A percentile compares a stretch with the other conserved stretches of the same genome.
Conservation (phyloP, 1,139 yeast species). For the Yamadazyma dendronema region DNA sequence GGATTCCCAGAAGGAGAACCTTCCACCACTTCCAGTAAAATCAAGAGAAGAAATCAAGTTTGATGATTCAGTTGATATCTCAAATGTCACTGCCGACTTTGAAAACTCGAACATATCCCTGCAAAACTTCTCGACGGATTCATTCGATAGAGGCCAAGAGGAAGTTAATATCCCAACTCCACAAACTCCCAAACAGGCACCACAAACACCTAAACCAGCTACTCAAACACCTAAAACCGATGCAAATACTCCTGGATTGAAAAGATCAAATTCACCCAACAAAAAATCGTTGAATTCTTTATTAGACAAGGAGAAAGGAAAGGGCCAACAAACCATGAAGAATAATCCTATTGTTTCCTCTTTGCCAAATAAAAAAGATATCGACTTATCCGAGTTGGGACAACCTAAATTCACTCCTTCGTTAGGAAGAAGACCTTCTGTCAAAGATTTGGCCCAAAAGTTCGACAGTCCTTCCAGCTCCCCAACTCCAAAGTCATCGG, state of each 20-base stretch:
- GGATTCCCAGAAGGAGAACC: neutral
- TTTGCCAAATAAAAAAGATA: conserved; percentile 31
- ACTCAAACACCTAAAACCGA: conserved; percentile 21
- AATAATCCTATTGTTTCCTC: conserved; percentile 23
- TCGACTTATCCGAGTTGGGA: conserved; percentile 22
- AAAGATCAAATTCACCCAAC: conserved; percentile 40
- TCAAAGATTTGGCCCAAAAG: conserved; percentile 32
- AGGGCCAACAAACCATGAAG: neutral
- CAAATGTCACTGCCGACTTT: conserved; percentile 8
- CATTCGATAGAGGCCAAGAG: conserved; percentile 6
- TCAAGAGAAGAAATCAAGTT: neutral
- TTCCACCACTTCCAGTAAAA: conserved; percentile 7
- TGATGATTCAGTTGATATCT: conserved; percentile 8
- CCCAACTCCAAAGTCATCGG: conserved; percentile 12
- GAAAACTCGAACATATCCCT: conserved; percentile 7
- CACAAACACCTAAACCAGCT: conserved; percentile 9
- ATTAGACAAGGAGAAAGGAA: conserved; percentile 17
- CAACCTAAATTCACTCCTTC: conserved; percentile 32
- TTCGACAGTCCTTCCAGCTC: conserved; percentile 24
- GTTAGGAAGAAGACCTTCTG: conserved; percentile 33
- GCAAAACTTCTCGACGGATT: conserved; percentile 3
- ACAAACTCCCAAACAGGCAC: conserved; percentile 12
- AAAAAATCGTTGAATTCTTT: conserved; percentile 33
- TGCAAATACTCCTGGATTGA: conserved; percentile 24
- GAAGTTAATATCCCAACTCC: conserved; percentile 3